Evolutionary conservation across 306 rosid species (phyloP), one percentile per base, ranked within the genome.

Genomic region (Pterocarpus macrocarpus): DNA sequence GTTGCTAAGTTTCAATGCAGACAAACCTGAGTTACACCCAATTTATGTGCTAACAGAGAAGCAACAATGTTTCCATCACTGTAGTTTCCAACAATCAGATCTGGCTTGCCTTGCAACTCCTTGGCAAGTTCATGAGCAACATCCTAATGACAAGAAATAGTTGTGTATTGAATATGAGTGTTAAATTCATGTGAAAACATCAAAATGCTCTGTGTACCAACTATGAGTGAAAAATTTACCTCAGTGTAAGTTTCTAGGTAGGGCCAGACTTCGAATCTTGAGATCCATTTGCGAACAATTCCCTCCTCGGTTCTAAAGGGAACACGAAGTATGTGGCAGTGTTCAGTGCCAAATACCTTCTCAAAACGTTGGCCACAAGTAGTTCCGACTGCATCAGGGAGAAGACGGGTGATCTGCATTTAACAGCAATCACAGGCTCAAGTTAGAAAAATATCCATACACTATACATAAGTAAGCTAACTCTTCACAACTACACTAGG

Each of bases 221-320:
- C 41, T 52, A 47, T n/a, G 44, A 65, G 52, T 57, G 3, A 55
- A 55, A 72, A 3, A 8, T 58, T 74, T 57, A 95, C 99, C 98
- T 95, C 98, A 0, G 94, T 80, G 87, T 85, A 95, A 63, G 91
- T 95, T 78, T 93, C 97, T 57, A 95, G 94, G 89, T 93, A 95
- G 4, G 99, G 99, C 99, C 99, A 95, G 88, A 95, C 99, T 88
- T 95, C 99, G 7, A 95, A 95, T 88, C 99, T 89, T 14, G 99
- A 95, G 91, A 95, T 95, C 99, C 99, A 95, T 82, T 84, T 89
- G 66, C 99, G 98, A 86, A 93, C 90, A n/a, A 93, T 88, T 28
- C 98, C 99, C 84, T 95, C 86, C 86, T 87, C 93, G 0, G 88
- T 66, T 86, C 99, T 92, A 57, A 95, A 95, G 49, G 99, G 99